Conservation (phyloP, 176 grass and related monocot genomes). For the Oryza officinalis region DNA sequence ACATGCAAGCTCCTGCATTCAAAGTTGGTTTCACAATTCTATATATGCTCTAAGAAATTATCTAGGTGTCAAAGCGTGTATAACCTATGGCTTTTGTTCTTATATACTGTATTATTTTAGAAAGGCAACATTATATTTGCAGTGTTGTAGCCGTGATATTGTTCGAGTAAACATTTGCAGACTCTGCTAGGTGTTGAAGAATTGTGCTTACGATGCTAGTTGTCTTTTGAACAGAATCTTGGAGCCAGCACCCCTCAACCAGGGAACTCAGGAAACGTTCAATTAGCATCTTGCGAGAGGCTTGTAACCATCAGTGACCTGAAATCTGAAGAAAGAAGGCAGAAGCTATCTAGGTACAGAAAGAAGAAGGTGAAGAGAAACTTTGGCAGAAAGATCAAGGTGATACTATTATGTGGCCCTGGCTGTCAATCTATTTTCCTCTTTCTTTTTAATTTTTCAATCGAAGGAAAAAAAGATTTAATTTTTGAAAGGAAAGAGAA, state of each 20-base stretch:
- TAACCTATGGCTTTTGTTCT: not conserved
- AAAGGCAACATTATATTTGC: not conserved
- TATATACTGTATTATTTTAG: not conserved
- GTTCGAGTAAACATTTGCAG: not conserved
- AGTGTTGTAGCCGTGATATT: not conserved
- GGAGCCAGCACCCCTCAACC: slow-evolving; percentile 58
- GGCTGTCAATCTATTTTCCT: not conserved
- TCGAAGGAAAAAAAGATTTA: not conserved
- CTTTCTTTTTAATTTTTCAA: no score
- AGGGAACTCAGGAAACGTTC: slow-evolving; percentile 38
- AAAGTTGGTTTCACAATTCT: not conserved
- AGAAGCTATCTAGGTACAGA: slow-evolving; percentile 95
- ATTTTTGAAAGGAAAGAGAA: not conserved
- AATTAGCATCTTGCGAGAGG: slow-evolving; percentile 58
- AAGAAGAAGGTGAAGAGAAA: slow-evolving; percentile 97
- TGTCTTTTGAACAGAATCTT: slow-evolving; percentile 61
- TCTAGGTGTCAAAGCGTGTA: not conserved
- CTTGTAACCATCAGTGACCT: slow-evolving; percentile 77
- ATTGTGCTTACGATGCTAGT: slow-evolving; percentile 6
- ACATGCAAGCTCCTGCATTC: slow-evolving; percentile 11
- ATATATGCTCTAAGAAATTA: not conserved
- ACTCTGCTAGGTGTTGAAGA: not conserved
- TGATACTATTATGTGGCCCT: no score
- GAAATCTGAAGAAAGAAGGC: slow-evolving; percentile 83
- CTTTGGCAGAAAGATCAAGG: slow-evolving; percentile 99